Conservation (phyloP, 192 early-diverging fungal species). For the Powellomyces hirtus region DNA sequence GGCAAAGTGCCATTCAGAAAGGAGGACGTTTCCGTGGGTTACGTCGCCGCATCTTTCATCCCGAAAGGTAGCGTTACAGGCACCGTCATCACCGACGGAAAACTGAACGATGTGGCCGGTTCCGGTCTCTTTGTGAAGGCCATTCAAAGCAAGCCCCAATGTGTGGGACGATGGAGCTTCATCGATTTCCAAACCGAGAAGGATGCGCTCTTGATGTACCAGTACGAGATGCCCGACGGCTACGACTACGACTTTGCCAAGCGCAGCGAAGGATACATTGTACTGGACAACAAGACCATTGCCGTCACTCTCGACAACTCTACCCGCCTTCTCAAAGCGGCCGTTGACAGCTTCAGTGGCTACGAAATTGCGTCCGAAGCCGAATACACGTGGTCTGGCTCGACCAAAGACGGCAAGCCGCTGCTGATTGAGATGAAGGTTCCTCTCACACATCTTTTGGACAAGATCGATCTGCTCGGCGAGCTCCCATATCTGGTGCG, state of each 20-base stretch:
- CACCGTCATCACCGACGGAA: conserved; percentile 69
- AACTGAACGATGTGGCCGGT: conserved; percentile 65
- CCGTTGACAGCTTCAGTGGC: conserved; percentile 75
- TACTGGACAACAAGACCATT: conserved; percentile 61
- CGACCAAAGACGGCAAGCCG: conserved; percentile 53
- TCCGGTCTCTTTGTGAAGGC: conserved; percentile 80
- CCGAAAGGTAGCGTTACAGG: conserved; percentile 73
- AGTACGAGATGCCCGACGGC: conserved; percentile 72
- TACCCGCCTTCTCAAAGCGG: conserved; percentile 60
- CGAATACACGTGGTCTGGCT: conserved; percentile 72
- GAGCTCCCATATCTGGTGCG: conserved; percentile 90
- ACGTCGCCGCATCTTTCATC: conserved; percentile 79
- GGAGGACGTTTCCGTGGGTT: conserved; percentile 49
- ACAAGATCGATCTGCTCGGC: conserved; percentile 86
- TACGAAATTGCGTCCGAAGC: conserved; percentile 77
- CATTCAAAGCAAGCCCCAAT: conserved; percentile 80
- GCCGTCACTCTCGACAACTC: conserved; percentile 77
- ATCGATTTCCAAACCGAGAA: conserved; percentile 69
- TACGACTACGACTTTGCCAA: conserved; percentile 38
- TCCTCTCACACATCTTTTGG: conserved; percentile 59
- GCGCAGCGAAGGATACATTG: conserved; percentile 71
- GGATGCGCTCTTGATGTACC: conserved; percentile 56
- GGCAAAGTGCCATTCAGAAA: conserved; percentile 72
- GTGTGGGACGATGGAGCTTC: conserved; percentile 86
- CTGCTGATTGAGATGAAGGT: conserved; percentile 66